Conservation (phyloP, 2,329 filamentous ascomycete species). For the Gaeumannomyces sp. region DNA sequence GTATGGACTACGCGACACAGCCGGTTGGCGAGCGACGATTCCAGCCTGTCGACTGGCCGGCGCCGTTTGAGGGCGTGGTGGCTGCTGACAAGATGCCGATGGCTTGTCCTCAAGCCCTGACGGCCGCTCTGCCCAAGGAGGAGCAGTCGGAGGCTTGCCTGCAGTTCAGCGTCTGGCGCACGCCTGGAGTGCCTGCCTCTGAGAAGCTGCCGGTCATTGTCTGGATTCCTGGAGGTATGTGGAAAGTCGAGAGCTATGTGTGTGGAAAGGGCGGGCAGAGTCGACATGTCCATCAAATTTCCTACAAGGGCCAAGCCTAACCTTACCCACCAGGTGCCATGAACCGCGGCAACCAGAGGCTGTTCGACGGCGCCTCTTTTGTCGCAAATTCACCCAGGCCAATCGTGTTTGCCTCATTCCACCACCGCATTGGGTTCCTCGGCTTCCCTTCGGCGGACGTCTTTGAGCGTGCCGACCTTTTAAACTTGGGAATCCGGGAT, state of each 20-base stretch:
- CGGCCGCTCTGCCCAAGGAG: neutral
- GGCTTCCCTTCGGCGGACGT: neutral
- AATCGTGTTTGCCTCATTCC: constrained; percentile 4
- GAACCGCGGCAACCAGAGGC: constrained; percentile 5
- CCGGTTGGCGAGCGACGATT: constrained; percentile 2
- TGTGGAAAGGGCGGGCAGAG: no score
- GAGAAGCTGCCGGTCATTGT: constrained; percentile 7
- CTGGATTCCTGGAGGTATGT: neutral
- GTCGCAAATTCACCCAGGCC: constrained; percentile 7
- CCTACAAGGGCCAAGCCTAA: no score
- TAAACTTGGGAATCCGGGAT: constrained; percentile 4
- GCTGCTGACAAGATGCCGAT: neutral
- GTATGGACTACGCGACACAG: constrained; percentile 9
- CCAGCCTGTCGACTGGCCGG: constrained; percentile 2
- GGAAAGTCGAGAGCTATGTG: no score
- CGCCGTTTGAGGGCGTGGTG: constrained; percentile 1
- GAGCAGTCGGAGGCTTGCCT: constrained; percentile 4
- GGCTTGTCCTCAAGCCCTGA: constrained; percentile 5
- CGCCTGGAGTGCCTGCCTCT: neutral
- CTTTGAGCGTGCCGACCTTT: neutral
- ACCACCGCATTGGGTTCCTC: constrained; percentile 1
- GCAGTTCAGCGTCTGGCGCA: constrained; percentile 7
- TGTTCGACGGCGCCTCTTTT: constrained; percentile 1
- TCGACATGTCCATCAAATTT: no score
- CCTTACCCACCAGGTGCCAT: neutral